A percentile compares a stretch with the other conserved stretches of the same genome.
phyloP scores from a whole-genome alignment of 2,329 filamentous ascomycete species.

The Sporothrix brunneoviolacea region DNA sequence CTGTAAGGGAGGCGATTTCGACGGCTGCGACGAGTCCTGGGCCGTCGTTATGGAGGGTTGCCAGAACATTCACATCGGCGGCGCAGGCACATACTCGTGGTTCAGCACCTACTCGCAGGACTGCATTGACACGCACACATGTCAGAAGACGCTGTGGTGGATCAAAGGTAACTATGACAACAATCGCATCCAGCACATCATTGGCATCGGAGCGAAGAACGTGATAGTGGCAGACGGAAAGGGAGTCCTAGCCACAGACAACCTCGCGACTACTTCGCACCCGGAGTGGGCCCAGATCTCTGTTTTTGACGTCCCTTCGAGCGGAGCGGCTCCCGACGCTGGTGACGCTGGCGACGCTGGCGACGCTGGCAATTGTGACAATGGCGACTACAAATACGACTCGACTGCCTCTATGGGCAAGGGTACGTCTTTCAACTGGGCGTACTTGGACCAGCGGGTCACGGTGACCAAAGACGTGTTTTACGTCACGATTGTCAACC shows the following conservation, averaged over 20 bases:
- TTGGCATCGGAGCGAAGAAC: slow-evolving; percentile 28
- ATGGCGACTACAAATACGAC: not conserved
- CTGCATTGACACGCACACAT: slow-evolving; percentile 17
- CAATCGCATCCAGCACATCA: slow-evolving; percentile 23
- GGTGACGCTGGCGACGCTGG: too few species aligned
- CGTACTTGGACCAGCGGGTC: not conserved
- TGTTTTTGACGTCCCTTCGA: slow-evolving; percentile 19
- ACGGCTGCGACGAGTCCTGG: slow-evolving; percentile 22
- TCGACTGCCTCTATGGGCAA: too few species aligned
- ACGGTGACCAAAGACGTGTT: not conserved
- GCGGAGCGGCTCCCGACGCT: too few species aligned
- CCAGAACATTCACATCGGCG: slow-evolving; percentile 20
- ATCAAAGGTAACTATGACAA: slow-evolving; percentile 21
- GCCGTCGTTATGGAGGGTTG: slow-evolving; percentile 15
- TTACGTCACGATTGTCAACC: slow-evolving; percentile 1
- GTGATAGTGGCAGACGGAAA: slow-evolving; percentile 23
- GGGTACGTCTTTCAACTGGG: not conserved
- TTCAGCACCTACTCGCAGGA: too few species aligned
- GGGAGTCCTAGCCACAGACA: slow-evolving; percentile 23
- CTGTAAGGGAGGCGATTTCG: slow-evolving; percentile 16
- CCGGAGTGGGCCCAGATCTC: slow-evolving; percentile 25
- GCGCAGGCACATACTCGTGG: slow-evolving; percentile 24
- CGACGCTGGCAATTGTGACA: not conserved
- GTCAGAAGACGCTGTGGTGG: slow-evolving; percentile 22
- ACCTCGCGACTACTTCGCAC: slow-evolving; percentile 24